These are phyloP conservation scores for Aspergillus tanneri DNA, from an alignment of 2,329 filamentous ascomycete genomes.

Conservation along the genomic window DNA sequence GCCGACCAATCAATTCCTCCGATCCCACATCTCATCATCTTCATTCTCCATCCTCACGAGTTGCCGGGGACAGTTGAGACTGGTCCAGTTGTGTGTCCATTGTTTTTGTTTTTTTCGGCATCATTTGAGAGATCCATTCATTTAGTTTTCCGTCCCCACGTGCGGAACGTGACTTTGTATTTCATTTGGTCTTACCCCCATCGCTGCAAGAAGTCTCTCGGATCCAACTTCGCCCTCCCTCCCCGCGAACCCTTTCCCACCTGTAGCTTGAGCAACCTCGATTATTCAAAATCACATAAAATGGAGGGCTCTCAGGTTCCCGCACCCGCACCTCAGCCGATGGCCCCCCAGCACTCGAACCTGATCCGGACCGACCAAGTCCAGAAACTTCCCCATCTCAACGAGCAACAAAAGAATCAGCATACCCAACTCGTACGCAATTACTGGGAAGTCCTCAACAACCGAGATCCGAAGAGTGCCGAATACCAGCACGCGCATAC, in stretches of 20 bases:
- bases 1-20: not conserved
- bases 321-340: constrained; percentile 30
- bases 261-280: not conserved
- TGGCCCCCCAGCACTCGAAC: constrained; percentile 42
- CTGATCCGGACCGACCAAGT: constrained; percentile 56
- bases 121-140: not conserved
- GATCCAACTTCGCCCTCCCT: not conserved
- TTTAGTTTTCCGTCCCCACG: too few species aligned
- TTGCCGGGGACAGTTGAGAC: not conserved
- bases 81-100: not conserved
- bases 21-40: not conserved
- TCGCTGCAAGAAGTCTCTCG: not conserved
- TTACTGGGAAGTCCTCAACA: constrained; percentile 55
- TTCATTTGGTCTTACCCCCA: not conserved
- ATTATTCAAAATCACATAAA: constrained; percentile 2
- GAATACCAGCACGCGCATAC: constrained; percentile 53
- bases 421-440: constrained; percentile 55
- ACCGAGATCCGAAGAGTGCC: constrained; percentile 47
- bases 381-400: constrained; percentile 53
- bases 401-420: constrained; percentile 55
- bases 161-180: not conserved
- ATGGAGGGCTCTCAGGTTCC: constrained; percentile 38
- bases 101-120: not conserved
- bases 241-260: not conserved
- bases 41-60: not conserved